Base-by-base conservation (phyloP, 1,139 yeast genomes). In the Saccharomyces pastorianus region DNA sequence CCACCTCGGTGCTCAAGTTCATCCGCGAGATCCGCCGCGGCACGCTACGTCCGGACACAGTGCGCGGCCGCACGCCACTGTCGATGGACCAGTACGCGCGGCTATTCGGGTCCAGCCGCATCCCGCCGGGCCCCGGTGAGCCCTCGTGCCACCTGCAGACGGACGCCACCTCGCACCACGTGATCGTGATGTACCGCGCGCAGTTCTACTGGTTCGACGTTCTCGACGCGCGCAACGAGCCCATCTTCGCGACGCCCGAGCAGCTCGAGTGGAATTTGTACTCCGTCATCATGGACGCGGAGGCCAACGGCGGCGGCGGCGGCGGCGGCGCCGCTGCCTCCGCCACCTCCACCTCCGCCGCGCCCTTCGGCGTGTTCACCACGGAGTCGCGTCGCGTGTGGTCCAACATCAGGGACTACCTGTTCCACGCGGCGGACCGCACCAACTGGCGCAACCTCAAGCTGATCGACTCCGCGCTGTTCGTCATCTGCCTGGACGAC, bases 201-300 rank as follows among this genome's bases (percentile, higher is more conserved):
- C 96, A 88, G 69, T 85, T 88, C 69, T 88, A 88, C 72, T 88
- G 96, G 96, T 88, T 88, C 67, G 95, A 88, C 66, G 96, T 88
- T 2, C 74, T 88, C 66, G 95, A 88, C 67, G 75, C 76, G 53
- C 74, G 81, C 57, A 80, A 85, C 66, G 85, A 88, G 65, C 73
- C 88, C 60, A 64, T 68, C n/a, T 76, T 85, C 53, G 72, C 88
- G 66, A 76, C 83, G 6, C 93, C 87, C 66, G 81, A 80, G 55
- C 93, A 87, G 66, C 76, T 88, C 62, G 82, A 81, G 56, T 74
- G 83, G 63, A 88, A 87, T 69, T 84, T 85, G 68, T 80, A 83
- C 56, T 79, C 88, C 17, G 86, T 88, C 56, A 76, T 88, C 51
- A 81, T 79, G 53, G 59, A 73, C 72, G 50, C 55, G n/a, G 53